These are phyloP conservation scores for Pythium oligandrum DNA, from an alignment of 352 stramenopile species.

Conservation along the genomic window DNA sequence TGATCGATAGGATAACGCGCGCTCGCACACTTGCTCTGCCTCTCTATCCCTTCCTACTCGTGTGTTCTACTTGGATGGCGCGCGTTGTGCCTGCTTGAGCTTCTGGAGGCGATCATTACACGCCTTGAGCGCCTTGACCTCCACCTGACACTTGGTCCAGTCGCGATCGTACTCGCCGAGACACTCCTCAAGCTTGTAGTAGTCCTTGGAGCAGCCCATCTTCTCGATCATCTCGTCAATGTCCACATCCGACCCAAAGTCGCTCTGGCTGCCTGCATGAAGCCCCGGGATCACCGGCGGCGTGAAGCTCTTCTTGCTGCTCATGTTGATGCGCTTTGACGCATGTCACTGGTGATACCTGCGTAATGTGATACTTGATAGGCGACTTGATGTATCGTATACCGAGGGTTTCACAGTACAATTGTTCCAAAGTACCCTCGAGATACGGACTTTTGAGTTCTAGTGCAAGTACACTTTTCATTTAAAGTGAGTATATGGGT, in stretches of 20 bases:
- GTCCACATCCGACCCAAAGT: conserved; percentile 74
- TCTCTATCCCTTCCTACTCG: no score
- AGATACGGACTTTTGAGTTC: no score
- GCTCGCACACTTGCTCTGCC: no score
- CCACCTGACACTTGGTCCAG: conserved; percentile 82
- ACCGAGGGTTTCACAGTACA: no score
- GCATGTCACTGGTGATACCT: no score
- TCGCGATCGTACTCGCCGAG: conserved; percentile 75
- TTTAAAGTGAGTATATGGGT: no score
- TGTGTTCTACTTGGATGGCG: no score
- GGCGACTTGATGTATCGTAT: no score
- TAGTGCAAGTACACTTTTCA: no score
- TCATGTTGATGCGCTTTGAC: neutral
- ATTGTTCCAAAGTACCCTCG: no score
- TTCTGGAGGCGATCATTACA: conserved; percentile 72
- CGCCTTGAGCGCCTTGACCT: conserved; percentile 72
- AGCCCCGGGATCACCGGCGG: conserved; percentile 46
- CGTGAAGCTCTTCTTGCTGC: conserved; percentile 1
- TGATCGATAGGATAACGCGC: no score
- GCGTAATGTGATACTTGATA: no score
- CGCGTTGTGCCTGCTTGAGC: conserved; percentile 26
- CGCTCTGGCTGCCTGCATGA: conserved; percentile 79
- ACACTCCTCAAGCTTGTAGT: conserved; percentile 85
- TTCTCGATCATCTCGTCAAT: conserved; percentile 83
- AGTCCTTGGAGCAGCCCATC: conserved; percentile 77